phyloP scores from a whole-genome alignment of 768 basidiomycete genomes.

The Suillus hirtellus region DNA sequence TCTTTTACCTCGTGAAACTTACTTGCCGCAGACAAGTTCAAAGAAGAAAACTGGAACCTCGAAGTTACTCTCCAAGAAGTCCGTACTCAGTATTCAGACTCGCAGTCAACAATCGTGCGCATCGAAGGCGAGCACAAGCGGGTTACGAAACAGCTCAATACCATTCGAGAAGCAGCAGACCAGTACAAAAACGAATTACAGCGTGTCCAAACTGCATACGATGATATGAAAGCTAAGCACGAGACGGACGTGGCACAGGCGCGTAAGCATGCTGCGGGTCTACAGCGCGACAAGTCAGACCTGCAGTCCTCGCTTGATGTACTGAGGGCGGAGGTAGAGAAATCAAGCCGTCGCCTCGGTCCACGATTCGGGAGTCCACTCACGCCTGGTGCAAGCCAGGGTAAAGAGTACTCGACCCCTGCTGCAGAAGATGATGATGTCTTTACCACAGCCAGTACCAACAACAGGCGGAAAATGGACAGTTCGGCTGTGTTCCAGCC shows the following conservation, averaged over 20 bases:
- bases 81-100: constrained; percentile 64
- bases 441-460: constrained; percentile 65
- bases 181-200: constrained; percentile 86
- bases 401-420: constrained; percentile 57
- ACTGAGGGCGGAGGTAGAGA: constrained; percentile 69
- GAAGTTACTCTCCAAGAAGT: constrained; percentile 92
- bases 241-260: constrained; percentile 94
- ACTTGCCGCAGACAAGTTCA: constrained; percentile 74
- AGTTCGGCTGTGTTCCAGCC: constrained; percentile 47
- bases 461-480: constrained; percentile 58
- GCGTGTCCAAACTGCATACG: constrained; percentile 58
- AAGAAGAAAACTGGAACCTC: constrained; percentile 99
- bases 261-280: constrained; percentile 81
- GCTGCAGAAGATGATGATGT: constrained; percentile 61
- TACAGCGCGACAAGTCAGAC: constrained; percentile 92
- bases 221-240: constrained; percentile 85
- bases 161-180: constrained; percentile 74
- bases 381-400: constrained; percentile 58
- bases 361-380: constrained; percentile 72
- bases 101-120: constrained; percentile 63
- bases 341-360: constrained; percentile 56
- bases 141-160: constrained; percentile 70
- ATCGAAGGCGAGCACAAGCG: constrained; percentile 84
- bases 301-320: constrained; percentile 79
- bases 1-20: background rate